Conservation (phyloP, 352 stramenopile species). For the Pythium periplocum region DNA sequence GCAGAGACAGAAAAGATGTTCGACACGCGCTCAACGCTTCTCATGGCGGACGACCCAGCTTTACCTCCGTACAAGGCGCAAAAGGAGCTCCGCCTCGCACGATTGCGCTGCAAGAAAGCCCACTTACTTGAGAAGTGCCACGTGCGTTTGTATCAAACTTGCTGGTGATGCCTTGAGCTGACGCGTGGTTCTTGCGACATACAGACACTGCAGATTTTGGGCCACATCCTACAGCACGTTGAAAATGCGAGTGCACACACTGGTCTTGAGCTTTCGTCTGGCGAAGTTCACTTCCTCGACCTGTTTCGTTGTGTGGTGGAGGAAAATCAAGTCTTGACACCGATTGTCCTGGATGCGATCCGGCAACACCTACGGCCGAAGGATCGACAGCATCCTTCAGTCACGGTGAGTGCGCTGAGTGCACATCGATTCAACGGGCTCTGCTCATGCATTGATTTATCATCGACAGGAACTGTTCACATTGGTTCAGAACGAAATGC, state of each 20-base stretch:
- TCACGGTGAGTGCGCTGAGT: conserved; percentile 26
- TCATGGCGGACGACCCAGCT: conserved; percentile 45
- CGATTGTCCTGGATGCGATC: conserved; percentile 50
- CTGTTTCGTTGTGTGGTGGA: conserved; percentile 67
- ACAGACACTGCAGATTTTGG: conserved; percentile 46
- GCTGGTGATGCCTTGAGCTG: too few species aligned
- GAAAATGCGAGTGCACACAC: conserved; percentile 36
- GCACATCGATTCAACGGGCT: too few species aligned
- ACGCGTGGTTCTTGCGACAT: too few species aligned
- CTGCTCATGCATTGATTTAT: not conserved
- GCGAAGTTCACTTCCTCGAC: conserved; percentile 64
- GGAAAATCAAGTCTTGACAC: conserved; percentile 55
- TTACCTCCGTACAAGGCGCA: conserved; percentile 47
- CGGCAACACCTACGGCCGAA: conserved; percentile 27
- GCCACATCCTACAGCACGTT: conserved; percentile 38
- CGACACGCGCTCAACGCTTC: conserved; percentile 36
- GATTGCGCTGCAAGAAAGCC: conserved; percentile 51
- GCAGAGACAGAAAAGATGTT: conserved; percentile 67
- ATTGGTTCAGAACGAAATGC: conserved; percentile 8
- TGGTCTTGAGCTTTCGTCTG: conserved; percentile 36
- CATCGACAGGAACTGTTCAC: conserved; percentile 6
- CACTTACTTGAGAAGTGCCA: conserved; percentile 56
- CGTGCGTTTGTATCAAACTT: conserved; percentile 5
- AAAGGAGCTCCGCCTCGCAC: conserved; percentile 54
- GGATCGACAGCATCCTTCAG: conserved; percentile 36